Conservation (phyloP, 495 filamentous ascomycete genomes). For the Hypoxylon intermedium region DNA sequence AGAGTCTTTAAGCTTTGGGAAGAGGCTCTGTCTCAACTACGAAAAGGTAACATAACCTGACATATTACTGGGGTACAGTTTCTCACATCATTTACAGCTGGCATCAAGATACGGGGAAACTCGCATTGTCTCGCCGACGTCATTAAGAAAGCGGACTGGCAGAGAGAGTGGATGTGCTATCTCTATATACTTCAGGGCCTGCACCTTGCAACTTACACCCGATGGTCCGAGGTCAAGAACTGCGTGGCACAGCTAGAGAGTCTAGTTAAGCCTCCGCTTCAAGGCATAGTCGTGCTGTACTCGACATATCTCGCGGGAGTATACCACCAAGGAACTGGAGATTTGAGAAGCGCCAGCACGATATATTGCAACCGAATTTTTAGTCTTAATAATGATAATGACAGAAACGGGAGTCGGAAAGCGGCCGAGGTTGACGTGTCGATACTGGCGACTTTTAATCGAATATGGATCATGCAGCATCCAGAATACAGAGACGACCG, state of each 20-base stretch:
- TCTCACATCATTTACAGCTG: slow-evolving; percentile 43
- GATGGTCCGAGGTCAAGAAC: slow-evolving; percentile 54
- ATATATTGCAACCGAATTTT: slow-evolving; percentile 70
- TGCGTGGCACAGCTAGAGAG: slow-evolving; percentile 49
- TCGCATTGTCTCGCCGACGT: slow-evolving; percentile 53
- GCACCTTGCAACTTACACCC: slow-evolving; percentile 52
- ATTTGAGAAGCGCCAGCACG: slow-evolving; percentile 67
- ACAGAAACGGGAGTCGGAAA: slow-evolving; percentile 44
- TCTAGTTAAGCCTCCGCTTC: slow-evolving; percentile 42
- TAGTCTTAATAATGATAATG: slow-evolving; percentile 52
- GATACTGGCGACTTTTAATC: slow-evolving; percentile 81
- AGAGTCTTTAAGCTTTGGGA: slow-evolving; percentile 52
- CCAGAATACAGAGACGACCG: slow-evolving; percentile 58
- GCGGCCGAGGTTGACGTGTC: slow-evolving; percentile 73
- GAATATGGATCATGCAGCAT: slow-evolving; percentile 79
- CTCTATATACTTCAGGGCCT: slow-evolving; percentile 56
- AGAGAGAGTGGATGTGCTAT: slow-evolving; percentile 53
- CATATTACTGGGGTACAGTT: slow-evolving; percentile 1
- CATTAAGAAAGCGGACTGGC: slow-evolving; percentile 51
- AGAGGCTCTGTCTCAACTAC: slow-evolving; percentile 47
- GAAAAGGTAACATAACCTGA: slow-evolving; percentile 34
- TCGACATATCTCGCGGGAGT: slow-evolving; percentile 75
- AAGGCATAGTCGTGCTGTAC: slow-evolving; percentile 48
- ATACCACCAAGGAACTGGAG: slow-evolving; percentile 79
- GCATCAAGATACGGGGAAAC: slow-evolving; percentile 33